Conservation (phyloP, 257 asterid species). For the Solanum etuberosum region DNA sequence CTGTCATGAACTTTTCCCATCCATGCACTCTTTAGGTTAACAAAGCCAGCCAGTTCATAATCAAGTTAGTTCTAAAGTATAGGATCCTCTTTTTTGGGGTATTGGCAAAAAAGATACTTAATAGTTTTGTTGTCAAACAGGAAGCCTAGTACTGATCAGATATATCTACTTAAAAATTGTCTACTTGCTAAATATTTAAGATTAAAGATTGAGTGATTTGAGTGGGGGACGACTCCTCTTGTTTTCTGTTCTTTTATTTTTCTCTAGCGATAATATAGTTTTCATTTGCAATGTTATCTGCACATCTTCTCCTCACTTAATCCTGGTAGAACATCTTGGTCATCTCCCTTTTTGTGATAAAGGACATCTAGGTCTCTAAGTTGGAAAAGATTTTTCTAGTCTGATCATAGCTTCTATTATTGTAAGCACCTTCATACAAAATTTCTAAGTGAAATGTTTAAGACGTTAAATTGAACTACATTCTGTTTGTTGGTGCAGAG, state of each 20-base stretch:
- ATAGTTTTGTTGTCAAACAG: neutral
- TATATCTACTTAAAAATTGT: neutral
- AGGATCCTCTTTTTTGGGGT: neutral
- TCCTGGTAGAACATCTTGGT: neutral
- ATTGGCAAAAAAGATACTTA: neutral
- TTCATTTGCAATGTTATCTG: neutral
- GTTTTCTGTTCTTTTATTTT: neutral
- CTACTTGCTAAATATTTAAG: neutral
- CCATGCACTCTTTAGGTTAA: neutral
- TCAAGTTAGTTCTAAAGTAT: neutral
- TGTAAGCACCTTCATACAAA: neutral
- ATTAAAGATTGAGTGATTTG: neutral
- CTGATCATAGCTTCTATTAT: neutral
- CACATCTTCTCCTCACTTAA: neutral
- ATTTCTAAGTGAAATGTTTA: neutral
- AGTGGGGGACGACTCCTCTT: neutral
- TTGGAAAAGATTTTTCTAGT: neutral
- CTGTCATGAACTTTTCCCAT: neutral
- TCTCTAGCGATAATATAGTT: neutral
- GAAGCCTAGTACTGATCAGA: neutral
- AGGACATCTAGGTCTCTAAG: neutral
- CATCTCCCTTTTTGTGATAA: neutral
- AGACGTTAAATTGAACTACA: neutral
- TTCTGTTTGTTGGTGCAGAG: conserved; percentile 50
- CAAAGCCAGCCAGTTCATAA: neutral